A percentile compares a stretch with the other conserved stretches of the same genome.
phyloP scores from a whole-genome alignment of 2,329 filamentous ascomycete species.

The Penicillium frequentans region DNA sequence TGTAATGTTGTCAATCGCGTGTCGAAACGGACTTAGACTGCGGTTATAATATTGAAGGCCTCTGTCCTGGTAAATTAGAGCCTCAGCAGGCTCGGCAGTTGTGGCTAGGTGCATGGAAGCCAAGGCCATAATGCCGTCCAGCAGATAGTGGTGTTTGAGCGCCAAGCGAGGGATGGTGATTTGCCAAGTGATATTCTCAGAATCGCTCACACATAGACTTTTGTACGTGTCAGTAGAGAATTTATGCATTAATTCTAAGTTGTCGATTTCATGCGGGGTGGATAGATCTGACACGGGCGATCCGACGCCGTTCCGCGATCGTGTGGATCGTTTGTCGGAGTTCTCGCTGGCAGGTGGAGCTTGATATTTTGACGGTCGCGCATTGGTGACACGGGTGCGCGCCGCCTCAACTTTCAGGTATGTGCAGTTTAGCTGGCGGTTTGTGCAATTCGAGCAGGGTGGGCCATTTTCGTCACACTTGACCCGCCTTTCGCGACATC shows the following conservation, averaged over 20 bases:
- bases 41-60: constrained; percentile 38
- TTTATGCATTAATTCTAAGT: constrained; percentile 55
- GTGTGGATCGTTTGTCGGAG: constrained; percentile 8
- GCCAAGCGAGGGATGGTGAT: constrained; percentile 40
- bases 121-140: constrained; percentile 43
- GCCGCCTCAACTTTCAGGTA: constrained; percentile 24
- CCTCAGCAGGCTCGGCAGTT: constrained; percentile 26
- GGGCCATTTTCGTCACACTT: constrained; percentile 45
- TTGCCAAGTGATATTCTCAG: constrained; percentile 40
- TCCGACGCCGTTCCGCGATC: constrained; percentile 10
- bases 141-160: constrained; percentile 41
- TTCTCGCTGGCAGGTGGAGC: neutral
- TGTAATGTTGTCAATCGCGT: constrained; percentile 35
- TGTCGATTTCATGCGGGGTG: constrained; percentile 28
- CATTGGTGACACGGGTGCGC: neutral
- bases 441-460: constrained; percentile 39
- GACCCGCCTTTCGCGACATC: constrained; percentile 43
- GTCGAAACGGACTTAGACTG: constrained; percentile 35
- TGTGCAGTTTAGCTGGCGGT: constrained; percentile 35
- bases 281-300: constrained; percentile 14
- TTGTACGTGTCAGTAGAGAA: constrained; percentile 51
- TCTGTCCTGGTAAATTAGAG: constrained; percentile 35
- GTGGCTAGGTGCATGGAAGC: constrained; percentile 43
- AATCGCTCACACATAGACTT: constrained; percentile 36
- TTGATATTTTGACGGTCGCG: constrained; percentile 6